phyloP scores from a whole-genome alignment of 345 rosid species.

The Eutrema yunnanense region DNA sequence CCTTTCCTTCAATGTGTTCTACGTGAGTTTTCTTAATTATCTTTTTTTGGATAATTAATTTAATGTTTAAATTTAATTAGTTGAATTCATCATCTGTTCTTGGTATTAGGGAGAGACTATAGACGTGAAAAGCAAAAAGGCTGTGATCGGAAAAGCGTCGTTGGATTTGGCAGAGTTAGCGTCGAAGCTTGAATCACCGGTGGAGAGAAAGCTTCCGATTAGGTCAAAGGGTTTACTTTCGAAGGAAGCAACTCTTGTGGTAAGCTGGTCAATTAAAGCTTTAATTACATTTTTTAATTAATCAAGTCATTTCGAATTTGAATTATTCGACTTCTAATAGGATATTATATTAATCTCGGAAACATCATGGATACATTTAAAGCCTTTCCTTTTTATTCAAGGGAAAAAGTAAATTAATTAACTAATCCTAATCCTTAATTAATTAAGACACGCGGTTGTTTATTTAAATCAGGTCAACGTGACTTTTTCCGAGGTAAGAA shows the following conservation, averaged over 20 bases:
- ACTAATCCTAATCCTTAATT: constrained; percentile 8
- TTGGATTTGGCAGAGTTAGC: constrained; percentile 25
- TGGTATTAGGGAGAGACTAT: constrained; percentile 3
- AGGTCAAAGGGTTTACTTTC: constrained; percentile 22
- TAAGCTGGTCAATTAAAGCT: constrained; percentile 8
- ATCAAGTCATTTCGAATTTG: neutral
- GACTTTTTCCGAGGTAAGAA: constrained; percentile 23
- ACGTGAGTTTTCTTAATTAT: constrained; percentile 21
- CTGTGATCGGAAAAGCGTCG: constrained; percentile 21
- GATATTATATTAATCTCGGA: neutral
- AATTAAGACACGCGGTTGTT: constrained; percentile 19
- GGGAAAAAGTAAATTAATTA: neutral
- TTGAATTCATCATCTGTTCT: neutral
- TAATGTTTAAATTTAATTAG: neutral
- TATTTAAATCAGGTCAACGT: constrained; percentile 25
- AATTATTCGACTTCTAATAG: constrained; percentile 3
- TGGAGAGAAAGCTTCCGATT: constrained; percentile 28
- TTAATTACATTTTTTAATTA: neutral
- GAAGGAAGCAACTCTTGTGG: constrained; percentile 28
- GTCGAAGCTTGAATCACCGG: constrained; percentile 17
- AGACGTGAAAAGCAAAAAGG: constrained; percentile 14
- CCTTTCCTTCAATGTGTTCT: constrained; percentile 19
- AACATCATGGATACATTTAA: neutral
- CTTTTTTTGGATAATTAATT: neutral
- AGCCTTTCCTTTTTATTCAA: neutral